Conservation (phyloP, 1,284 basidiomycete genomes). For the Bondarzewia mesenterica region DNA sequence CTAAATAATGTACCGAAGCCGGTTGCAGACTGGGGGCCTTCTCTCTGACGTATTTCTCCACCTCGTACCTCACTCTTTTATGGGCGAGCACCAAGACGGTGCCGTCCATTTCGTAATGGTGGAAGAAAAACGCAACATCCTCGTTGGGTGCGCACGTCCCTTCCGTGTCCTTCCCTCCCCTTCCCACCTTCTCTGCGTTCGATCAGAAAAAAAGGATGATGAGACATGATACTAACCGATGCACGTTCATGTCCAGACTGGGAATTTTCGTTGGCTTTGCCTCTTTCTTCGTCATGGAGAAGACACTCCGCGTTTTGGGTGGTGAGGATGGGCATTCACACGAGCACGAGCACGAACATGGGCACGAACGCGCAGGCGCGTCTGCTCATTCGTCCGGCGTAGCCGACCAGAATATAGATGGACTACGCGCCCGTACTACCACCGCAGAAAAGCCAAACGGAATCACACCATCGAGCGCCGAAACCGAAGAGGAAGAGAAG, state of each 20-base stretch:
- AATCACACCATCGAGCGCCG: conserved; percentile 9
- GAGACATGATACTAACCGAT: conserved; percentile 6
- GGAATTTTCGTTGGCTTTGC: conserved; percentile 82
- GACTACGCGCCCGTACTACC: conserved; percentile 21
- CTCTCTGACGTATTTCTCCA: conserved; percentile 88
- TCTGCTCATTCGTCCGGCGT: conserved; percentile 11
- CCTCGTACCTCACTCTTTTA: conserved; percentile 82
- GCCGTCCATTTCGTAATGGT: conserved; percentile 71
- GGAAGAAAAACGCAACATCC: conserved; percentile 83
- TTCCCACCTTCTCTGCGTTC: neutral
- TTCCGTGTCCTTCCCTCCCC: conserved; percentile 2
- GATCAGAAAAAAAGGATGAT: neutral
- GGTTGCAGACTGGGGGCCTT: conserved; percentile 70
- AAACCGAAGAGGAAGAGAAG: conserved; percentile 23
- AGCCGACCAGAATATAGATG: conserved; percentile 23
- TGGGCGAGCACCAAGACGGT: conserved; percentile 72
- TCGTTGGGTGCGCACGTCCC: conserved; percentile 56
- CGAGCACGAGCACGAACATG: conserved; percentile 18
- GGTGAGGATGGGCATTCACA: conserved; percentile 36
- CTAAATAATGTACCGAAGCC: neutral
- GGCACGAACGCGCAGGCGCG: conserved; percentile 38
- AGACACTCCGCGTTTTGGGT: conserved; percentile 75
- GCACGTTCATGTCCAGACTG: conserved; percentile 37
- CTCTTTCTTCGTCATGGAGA: conserved; percentile 86
- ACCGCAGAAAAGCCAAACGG: conserved; percentile 8